Conservation (phyloP, 2,329 filamentous ascomycete genomes). For the Lasiodiplodia theobromae region DNA sequence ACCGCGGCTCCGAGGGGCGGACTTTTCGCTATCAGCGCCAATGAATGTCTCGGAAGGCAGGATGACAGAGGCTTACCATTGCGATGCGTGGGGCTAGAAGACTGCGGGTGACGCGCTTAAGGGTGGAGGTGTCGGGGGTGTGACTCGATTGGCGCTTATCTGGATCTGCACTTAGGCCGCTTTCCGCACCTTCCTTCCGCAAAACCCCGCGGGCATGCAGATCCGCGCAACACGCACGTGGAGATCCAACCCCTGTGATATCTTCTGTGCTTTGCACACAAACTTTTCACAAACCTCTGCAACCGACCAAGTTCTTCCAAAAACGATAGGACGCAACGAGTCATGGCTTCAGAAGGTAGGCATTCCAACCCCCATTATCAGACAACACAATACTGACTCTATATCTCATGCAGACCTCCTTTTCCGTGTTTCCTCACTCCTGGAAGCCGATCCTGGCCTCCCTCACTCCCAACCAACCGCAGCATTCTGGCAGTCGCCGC, state of each 20-base stretch:
- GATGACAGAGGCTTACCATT: not conserved
- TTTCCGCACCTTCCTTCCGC: not conserved
- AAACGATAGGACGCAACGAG: too few species aligned
- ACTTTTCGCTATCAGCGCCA: not conserved
- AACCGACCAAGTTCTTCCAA: too few species aligned
- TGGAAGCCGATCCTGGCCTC: not conserved
- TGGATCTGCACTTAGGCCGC: not conserved
- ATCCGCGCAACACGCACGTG: not conserved
- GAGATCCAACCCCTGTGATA: too few species aligned
- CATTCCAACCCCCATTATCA: not conserved
- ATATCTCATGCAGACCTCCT: not conserved
- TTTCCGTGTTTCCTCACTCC: not conserved
- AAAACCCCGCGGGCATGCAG: not conserved
- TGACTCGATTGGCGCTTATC: not conserved
- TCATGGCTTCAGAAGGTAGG: not conserved
- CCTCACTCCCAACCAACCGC: slow-evolving; percentile 1
- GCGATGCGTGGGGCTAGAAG: not conserved
- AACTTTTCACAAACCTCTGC: too few species aligned
- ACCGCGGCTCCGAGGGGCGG: not conserved
- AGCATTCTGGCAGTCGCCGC: slow-evolving; percentile 2
- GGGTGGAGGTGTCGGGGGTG: not conserved
- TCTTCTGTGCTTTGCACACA: too few species aligned
- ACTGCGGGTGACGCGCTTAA: not conserved
- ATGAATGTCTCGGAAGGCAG: not conserved
- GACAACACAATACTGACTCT: not conserved